phyloP scores from a whole-genome alignment of 169 alveolate species.

The Plasmodium ovale region DNA sequence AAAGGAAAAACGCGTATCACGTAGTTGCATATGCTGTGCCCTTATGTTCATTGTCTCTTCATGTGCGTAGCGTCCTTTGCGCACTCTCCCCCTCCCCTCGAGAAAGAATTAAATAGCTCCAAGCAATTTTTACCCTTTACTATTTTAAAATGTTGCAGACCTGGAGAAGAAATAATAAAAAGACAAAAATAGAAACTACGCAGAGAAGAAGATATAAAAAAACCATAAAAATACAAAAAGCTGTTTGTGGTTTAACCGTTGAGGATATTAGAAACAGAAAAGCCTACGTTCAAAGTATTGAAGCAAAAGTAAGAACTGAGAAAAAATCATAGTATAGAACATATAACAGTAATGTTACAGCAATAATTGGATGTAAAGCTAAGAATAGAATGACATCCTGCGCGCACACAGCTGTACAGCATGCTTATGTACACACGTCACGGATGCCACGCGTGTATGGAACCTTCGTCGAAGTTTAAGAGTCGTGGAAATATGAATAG shows the following conservation, averaged over 20 bases:
- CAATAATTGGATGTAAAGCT: background rate
- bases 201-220: slow-evolving; percentile 88
- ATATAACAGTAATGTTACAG: background rate
- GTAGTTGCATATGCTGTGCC: background rate
- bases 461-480: slow-evolving; percentile 32
- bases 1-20: background rate
- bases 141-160: slow-evolving; percentile 78
- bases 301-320: slow-evolving; percentile 47
- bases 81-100: background rate
- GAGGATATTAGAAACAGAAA: slow-evolving; percentile 92
- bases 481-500: slow-evolving; percentile 41
- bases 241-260: slow-evolving; percentile 96
- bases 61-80: background rate
- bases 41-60: background rate
- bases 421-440: background rate
- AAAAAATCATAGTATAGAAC: too few relatives aligned
- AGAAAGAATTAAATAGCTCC: too few relatives aligned
- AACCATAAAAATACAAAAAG: slow-evolving; percentile 94
- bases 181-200: slow-evolving; percentile 86
- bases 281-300: slow-evolving; percentile 66
- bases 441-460: background rate
- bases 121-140: background rate
- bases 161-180: slow-evolving; percentile 98
- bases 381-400: background rate
- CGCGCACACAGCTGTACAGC: background rate